phyloP scores from a whole-genome alignment of 2,329 filamentous ascomycete species.

The Metarhizium robertsii region DNA sequence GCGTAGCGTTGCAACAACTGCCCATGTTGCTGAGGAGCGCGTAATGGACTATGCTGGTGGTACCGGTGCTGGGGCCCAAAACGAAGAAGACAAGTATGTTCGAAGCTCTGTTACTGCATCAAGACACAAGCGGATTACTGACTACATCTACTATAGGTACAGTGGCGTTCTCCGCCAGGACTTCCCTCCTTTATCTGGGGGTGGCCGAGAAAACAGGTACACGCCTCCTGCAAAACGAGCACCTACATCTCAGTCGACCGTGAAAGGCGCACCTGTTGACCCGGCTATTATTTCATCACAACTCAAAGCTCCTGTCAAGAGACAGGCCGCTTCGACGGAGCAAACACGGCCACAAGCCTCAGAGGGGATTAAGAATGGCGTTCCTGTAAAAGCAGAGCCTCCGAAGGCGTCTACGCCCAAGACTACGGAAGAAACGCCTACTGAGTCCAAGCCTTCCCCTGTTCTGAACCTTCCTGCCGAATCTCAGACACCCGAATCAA shows the following conservation, averaged over 20 bases:
- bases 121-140: conserved; percentile 5
- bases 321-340: conserved; percentile 17
- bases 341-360: conserved; percentile 14
- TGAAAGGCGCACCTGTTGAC: conserved; percentile 70
- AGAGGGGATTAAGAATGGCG: conserved; percentile 21
- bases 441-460: conserved; percentile 18
- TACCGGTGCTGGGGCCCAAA: conserved; percentile 55
- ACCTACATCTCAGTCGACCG: conserved; percentile 62
- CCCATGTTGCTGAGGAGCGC: conserved; percentile 86
- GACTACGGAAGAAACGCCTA: conserved; percentile 20
- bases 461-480: conserved; percentile 12
- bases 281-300: conserved; percentile 89
- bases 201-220: conserved; percentile 58
- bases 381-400: conserved; percentile 16
- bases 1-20: conserved; percentile 59
- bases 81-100: conserved; percentile 83
- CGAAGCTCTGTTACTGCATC: not conserved
- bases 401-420: conserved; percentile 21
- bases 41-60: conserved; percentile 58
- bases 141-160: conserved; percentile 47
- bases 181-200: conserved; percentile 51
- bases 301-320: conserved; percentile 42
- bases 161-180: conserved; percentile 79
- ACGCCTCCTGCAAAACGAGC: conserved; percentile 83
- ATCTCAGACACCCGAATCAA: conserved; percentile 19